Evolutionary conservation across 1,139 yeast species (phyloP).

Genomic region (Nakaseomyces nivariensis): DNA sequence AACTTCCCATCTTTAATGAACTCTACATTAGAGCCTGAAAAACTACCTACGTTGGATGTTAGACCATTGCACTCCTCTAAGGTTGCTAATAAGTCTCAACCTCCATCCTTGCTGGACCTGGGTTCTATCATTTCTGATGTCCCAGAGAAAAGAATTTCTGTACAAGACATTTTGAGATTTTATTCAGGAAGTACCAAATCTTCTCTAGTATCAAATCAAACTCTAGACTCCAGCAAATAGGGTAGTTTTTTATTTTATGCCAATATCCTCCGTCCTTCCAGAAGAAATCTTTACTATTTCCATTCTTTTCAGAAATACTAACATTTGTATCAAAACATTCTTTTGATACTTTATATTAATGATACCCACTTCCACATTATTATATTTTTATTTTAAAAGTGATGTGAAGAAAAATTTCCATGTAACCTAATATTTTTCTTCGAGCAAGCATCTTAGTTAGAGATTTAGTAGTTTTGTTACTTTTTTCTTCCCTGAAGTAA

Average conservation of each 20-base stretch:
- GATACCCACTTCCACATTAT: no score
- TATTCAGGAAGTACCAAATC: conserved; percentile 20
- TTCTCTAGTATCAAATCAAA: neutral
- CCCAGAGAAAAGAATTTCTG: conserved; percentile 13
- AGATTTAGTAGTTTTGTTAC: no score
- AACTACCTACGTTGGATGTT: conserved; percentile 6
- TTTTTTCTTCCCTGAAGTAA: no score
- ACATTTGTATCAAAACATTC: neutral
- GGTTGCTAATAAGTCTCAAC: conserved; percentile 13
- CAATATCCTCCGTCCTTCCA: neutral
- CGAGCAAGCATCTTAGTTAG: no score
- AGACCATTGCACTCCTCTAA: conserved; percentile 14
- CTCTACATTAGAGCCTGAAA: neutral
- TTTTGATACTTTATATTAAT: neutral
- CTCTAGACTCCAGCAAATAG: neutral
- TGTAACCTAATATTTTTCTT: no score
- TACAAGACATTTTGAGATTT: conserved; percentile 24
- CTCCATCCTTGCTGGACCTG: conserved; percentile 11
- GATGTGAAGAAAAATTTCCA: no score
- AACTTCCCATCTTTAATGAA: conserved; percentile 3
- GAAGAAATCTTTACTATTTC: neutral
- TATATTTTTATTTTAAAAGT: no score
- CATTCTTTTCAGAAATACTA: neutral
- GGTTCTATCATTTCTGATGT: neutral
- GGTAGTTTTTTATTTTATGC: neutral